Conservation (phyloP, 1,284 basidiomycete species). For the Apiotrichum veenhuisii region DNA sequence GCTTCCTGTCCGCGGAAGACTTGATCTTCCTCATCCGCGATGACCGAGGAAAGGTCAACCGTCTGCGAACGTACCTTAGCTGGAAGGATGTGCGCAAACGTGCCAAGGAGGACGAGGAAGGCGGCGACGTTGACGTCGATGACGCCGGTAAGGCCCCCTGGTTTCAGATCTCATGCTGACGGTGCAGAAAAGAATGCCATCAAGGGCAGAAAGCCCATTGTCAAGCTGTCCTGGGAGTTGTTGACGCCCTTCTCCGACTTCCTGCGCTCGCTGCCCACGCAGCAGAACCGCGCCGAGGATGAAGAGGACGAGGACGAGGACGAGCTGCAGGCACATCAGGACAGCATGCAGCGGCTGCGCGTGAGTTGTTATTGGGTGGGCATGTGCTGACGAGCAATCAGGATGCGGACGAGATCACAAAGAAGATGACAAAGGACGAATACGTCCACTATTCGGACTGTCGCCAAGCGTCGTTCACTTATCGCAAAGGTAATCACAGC, state of each 20-base stretch:
- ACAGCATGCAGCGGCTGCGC: constrained; percentile 79
- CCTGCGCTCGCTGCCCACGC: constrained; percentile 52
- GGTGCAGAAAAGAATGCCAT: constrained; percentile 67
- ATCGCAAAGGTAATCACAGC: constrained; percentile 70
- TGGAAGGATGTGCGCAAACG: constrained; percentile 98
- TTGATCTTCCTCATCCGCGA: constrained; percentile 94
- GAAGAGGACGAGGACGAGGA: constrained; percentile 94
- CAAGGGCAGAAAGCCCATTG: constrained; percentile 87
- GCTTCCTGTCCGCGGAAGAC: constrained; percentile 86
- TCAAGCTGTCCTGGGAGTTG: constrained; percentile 95
- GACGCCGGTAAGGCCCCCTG: constrained; percentile 35
- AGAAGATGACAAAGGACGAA: constrained; percentile 93
- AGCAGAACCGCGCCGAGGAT: constrained; percentile 54
- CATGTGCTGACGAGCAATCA: constrained; percentile 36
- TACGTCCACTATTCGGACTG: constrained; percentile 98
- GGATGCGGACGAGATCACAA: constrained; percentile 92
- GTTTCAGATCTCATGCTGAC: not conserved
- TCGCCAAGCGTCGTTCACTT: constrained; percentile 94
- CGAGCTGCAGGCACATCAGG: constrained; percentile 92
- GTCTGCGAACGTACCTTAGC: constrained; percentile 87
- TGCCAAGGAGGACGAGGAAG: constrained; percentile 70
- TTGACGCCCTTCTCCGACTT: constrained; percentile 86
- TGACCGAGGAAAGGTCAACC: constrained; percentile 89
- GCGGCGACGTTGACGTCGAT: constrained; percentile 66
- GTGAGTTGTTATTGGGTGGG: constrained; percentile 47